Evolutionary conservation across 2,329 filamentous ascomycete species (phyloP).

Genomic region (Rhexocercosporidium sp.): DNA sequence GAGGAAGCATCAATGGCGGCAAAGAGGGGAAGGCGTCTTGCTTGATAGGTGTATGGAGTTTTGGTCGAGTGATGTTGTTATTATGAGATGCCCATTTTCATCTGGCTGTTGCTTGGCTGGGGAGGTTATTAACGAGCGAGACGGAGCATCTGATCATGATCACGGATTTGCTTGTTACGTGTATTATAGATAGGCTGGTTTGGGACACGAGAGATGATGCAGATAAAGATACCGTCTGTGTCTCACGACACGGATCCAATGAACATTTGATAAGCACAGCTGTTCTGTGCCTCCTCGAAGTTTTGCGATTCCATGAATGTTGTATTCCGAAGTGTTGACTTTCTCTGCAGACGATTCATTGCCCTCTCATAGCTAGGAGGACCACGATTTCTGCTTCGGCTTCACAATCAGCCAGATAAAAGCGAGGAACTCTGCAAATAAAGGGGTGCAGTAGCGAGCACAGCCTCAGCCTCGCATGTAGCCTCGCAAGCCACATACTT

Average conservation of each 20-base stretch:
- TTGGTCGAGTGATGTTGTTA: slow-evolving; percentile 34
- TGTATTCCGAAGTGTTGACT: no score
- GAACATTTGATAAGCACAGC: slow-evolving; percentile 13
- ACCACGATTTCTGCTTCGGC: no score
- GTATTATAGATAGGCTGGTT: slow-evolving; percentile 35
- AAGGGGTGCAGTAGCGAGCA: slow-evolving; percentile 6
- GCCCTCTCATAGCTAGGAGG: no score
- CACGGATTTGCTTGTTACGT: slow-evolving; percentile 31
- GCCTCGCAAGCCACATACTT: slow-evolving; percentile 20
- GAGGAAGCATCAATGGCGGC: slow-evolving; percentile 15
- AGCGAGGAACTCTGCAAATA: neutral
- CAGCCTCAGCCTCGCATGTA: slow-evolving; percentile 24
- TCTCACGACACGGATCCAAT: slow-evolving; percentile 15
- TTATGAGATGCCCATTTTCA: slow-evolving; percentile 30
- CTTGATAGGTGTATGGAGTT: slow-evolving; percentile 36
- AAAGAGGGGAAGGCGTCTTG: slow-evolving; percentile 24
- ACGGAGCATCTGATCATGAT: slow-evolving; percentile 28
- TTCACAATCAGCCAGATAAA: no score
- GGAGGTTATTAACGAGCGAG: slow-evolving; percentile 22
- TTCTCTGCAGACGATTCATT: neutral
- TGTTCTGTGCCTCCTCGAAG: neutral
- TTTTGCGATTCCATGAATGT: neutral
- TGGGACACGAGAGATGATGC: slow-evolving; percentile 23
- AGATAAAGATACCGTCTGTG: slow-evolving; percentile 32
- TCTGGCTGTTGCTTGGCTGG: slow-evolving; percentile 26